phyloP scores from a whole-genome alignment of 139 green algal genomes.

The Eudorina sp. region DNA sequence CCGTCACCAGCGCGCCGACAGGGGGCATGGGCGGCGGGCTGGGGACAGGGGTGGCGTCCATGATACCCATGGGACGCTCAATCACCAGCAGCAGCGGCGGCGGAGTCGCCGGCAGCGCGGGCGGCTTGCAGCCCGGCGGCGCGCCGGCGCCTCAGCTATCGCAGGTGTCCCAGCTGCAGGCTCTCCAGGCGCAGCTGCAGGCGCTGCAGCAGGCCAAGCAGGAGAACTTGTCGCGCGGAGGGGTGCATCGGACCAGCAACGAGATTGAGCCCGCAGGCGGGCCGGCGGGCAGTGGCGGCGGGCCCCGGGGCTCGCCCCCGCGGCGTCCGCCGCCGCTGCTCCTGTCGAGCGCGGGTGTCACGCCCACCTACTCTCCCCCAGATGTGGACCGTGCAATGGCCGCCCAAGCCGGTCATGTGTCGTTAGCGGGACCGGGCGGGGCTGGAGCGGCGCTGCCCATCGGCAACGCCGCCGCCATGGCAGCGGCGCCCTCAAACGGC shows the following conservation, averaged over 20 bases:
- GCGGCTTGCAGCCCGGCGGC: background rate
- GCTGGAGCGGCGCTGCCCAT: too few species aligned
- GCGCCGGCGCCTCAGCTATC: background rate
- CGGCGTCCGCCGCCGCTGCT: conserved; percentile 10
- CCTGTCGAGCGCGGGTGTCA: background rate
- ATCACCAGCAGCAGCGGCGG: background rate
- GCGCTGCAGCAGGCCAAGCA: conserved; percentile 20
- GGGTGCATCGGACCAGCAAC: background rate
- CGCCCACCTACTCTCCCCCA: background rate
- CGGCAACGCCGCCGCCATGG: too few species aligned
- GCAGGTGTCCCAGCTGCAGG: conserved; percentile 29
- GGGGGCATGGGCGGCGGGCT: background rate
- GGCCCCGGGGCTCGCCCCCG: background rate
- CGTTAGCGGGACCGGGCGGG: too few species aligned
- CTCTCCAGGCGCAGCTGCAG: conserved; percentile 15
- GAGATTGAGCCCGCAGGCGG: background rate
- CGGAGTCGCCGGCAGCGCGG: background rate
- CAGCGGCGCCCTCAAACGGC: background rate
- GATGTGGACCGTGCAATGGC: background rate
- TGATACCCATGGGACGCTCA: too few species aligned
- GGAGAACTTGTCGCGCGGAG: background rate
- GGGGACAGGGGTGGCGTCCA: background rate
- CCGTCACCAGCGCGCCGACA: background rate
- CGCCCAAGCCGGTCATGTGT: too few species aligned
- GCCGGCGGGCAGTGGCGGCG: background rate